A percentile compares a stretch with the other conserved stretches of the same genome.
Conservation (phyloP, 345 rosid species). For the Eucalyptus sp. region DNA sequence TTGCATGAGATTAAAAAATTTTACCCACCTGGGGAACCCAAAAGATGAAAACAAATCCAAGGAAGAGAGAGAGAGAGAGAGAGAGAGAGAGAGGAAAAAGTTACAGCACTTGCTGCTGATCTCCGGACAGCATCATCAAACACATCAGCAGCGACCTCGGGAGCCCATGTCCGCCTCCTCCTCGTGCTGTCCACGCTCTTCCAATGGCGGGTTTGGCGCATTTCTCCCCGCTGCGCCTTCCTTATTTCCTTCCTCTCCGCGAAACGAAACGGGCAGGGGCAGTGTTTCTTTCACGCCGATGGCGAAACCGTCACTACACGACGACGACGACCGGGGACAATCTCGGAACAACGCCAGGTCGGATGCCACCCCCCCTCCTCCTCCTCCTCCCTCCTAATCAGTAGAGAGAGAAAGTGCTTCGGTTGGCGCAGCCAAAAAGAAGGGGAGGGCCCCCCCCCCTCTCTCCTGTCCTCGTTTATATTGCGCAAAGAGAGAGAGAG, state of each 20-base stretch:
- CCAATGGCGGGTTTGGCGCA: neutral
- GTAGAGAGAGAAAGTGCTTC: neutral
- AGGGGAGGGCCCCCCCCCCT: neutral
- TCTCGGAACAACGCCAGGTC: neutral
- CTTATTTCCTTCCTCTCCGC: neutral
- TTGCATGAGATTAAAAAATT: rapidly evolving
- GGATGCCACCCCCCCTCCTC: neutral
- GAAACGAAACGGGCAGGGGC: neutral
- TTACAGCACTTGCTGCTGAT: neutral
- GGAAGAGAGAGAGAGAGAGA: neutral
- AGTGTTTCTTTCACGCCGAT: neutral
- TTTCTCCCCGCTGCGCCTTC: neutral
- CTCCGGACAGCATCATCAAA: neutral
- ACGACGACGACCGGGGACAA: neutral
- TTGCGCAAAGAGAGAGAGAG: neutral
- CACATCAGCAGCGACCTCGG: neutral
- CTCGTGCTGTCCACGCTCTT: neutral
- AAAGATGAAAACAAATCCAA: neutral
- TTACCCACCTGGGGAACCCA: neutral
- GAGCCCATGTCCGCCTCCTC: neutral
- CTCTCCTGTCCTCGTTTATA: neutral
- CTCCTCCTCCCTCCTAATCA: neutral
- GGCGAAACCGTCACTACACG: neutral
- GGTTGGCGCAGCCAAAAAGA: constrained; percentile 10
- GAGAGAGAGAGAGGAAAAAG: neutral